phyloP scores from a whole-genome alignment of 495 filamentous ascomycete species.

The Penicillium salamii region DNA sequence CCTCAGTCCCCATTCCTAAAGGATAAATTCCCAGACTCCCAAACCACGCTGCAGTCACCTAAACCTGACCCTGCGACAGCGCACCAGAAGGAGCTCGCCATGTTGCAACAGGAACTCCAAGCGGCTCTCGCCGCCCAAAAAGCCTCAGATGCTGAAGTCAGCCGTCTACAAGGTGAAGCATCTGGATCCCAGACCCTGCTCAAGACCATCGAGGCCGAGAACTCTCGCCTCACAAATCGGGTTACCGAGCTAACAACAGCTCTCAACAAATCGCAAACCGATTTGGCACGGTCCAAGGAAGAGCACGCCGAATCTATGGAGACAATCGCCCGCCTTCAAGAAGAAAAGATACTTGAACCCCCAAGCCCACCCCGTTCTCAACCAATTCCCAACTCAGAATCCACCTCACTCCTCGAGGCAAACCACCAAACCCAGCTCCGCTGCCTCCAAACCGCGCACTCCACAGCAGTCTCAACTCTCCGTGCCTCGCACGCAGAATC shows the following conservation, averaged over 20 bases:
- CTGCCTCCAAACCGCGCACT: constrained; percentile 39
- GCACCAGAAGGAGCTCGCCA: background rate
- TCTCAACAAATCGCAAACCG: constrained; percentile 33
- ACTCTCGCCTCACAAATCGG: constrained; percentile 34
- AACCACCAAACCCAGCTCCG: constrained; percentile 38
- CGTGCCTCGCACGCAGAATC: constrained; percentile 44
- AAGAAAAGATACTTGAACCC: constrained; percentile 59
- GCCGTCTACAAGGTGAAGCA: constrained; percentile 35
- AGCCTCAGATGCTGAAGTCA: constrained; percentile 32
- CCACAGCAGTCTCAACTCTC: constrained; percentile 36
- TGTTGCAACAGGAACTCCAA: constrained; percentile 31
- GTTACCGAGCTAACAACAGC: constrained; percentile 34
- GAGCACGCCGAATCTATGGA: constrained; percentile 46
- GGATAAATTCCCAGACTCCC: constrained; percentile 16
- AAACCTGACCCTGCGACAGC: background rate
- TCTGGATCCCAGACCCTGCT: constrained; percentile 42
- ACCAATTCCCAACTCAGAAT: constrained; percentile 13
- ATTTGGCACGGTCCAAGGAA: constrained; percentile 33
- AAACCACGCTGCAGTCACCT: constrained; percentile 23
- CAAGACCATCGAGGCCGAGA: constrained; percentile 47
- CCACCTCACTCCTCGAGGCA: constrained; percentile 28
- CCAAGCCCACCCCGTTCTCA: constrained; percentile 30
- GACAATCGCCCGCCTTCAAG: constrained; percentile 84
- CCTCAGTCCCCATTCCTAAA: constrained; percentile 13
- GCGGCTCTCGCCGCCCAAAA: constrained; percentile 26